Evolutionary conservation across 2,329 filamentous ascomycete species (phyloP), one percentile per base, ranked within the genome.

Genomic region (Cladophialophora exuberans): DNA sequence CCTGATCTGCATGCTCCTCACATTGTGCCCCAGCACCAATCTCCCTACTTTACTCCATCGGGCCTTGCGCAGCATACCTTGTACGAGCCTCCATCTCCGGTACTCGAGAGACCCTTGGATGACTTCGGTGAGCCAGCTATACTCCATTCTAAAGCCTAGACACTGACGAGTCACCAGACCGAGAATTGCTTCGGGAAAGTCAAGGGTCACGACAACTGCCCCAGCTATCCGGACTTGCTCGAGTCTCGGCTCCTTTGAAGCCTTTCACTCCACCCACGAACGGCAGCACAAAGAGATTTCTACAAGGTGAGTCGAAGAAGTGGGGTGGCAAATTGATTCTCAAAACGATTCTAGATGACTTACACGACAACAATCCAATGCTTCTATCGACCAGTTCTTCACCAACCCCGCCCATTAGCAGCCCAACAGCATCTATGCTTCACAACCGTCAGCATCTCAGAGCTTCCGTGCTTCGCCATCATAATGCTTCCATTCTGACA

Each of bases 81-180:
- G 6, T 45, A 52, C 39, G 25, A 49, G 11, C 43, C 41, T 13
- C 30, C 15, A 17, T 41, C 47, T 2, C 18, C 15, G 41, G 54
- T 51, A 17, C 28, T 36, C 22, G 55, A 61, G 38, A 47, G 22
- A 9, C 52, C 52, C 25, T 50, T 64, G 4, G 62, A 64, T 42
- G 60, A 54, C 20, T 64, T 64, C 44, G 62, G 62, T 62, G 41
- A 53, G 59, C 18, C 17, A 15, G 13, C 39, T 22, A 25, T 18
- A 9, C n/a, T 13, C 15, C 36, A 6, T 23, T 18, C 7, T 25
- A 17, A 15, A n/a, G 5, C 13, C 20, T 22, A 20, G 23, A 31
- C 36, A 31, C 48, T 59, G n/a, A 57, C 47, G 15, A 20, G 17
- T 31, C 13, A n/a, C 6, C 43, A 62, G 61, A 63, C 42, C 52